A percentile compares a stretch with the other conserved stretches of the same genome.
Evolutionary conservation across 2,329 filamentous ascomycete species (phyloP).

Genomic region (Fusarium phyllophilum): DNA sequence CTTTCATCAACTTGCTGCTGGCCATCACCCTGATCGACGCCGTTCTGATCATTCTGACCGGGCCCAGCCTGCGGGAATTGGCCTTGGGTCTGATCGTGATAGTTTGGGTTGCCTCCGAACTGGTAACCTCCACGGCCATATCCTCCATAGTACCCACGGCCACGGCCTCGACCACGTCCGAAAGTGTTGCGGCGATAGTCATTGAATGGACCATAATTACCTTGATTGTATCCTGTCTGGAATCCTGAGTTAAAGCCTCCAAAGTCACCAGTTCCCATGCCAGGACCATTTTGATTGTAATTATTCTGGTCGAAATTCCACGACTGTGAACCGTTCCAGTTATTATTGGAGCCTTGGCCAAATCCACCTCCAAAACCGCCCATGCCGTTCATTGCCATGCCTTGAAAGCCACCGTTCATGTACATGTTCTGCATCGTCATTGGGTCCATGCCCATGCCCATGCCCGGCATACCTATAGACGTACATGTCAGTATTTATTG

Average conservation of each 20-base stretch:
- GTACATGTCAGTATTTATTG: constrained; percentile 44
- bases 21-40: constrained; percentile 37
- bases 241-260: constrained; percentile 81
- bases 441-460: constrained; percentile 90
- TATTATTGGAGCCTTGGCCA: constrained; percentile 74
- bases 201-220: constrained; percentile 87
- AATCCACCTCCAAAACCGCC: constrained; percentile 75
- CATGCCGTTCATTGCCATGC: constrained; percentile 83
- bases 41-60: constrained; percentile 37
- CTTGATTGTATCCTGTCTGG: constrained; percentile 82
- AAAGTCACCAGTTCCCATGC: constrained; percentile 84
- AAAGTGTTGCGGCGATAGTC: constrained; percentile 78
- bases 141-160: constrained; percentile 69
- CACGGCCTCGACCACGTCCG: constrained; percentile 73
- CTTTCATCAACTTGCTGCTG: constrained; percentile 52
- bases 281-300: constrained; percentile 87
- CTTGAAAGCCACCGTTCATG: constrained; percentile 83
- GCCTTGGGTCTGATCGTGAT: constrained; percentile 51
- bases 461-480: constrained; percentile 75
- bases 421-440: constrained; percentile 79
- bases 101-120: constrained; percentile 53
- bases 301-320: constrained; percentile 90
- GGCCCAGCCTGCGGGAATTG: constrained; percentile 46
- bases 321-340: constrained; percentile 83
- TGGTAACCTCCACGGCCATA: constrained; percentile 67